Conservation (phyloP, 1,284 basidiomycete genomes). For the Coniferiporia weirii region DNA sequence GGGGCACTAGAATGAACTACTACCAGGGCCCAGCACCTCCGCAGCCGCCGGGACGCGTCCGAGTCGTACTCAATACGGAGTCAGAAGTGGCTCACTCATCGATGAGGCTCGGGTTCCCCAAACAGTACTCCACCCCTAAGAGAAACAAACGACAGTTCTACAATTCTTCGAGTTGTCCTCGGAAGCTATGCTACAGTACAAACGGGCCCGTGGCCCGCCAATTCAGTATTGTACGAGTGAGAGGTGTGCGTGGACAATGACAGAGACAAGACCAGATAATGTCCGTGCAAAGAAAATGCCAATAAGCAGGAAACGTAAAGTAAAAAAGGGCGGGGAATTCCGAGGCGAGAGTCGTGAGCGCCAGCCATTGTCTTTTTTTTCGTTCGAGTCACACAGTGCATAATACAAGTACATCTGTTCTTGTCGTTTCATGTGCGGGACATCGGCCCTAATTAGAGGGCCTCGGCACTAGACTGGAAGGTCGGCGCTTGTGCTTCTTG, state of each 20-base stretch:
- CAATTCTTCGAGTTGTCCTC: not conserved
- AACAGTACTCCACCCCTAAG: no score
- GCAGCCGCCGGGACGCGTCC: no score
- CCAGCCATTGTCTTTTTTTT: not conserved
- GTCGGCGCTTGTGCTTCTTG: constrained; percentile 2
- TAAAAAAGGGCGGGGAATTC: not conserved
- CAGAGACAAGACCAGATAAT: no score
- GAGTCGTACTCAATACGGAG: no score
- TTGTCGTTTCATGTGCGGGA: not conserved
- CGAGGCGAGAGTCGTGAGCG: not conserved
- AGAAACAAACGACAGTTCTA: not conserved
- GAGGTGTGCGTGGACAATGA: not conserved
- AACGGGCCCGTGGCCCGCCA: not conserved
- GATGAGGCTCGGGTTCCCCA: no score
- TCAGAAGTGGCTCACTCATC: no score
- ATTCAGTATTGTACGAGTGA: not conserved
- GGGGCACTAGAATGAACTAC: no score
- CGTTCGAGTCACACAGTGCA: not conserved
- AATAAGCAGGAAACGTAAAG: not conserved
- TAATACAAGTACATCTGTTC: not conserved
- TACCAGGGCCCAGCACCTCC: no score
- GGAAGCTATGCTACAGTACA: constrained; percentile 9
- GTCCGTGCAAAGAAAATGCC: not conserved
- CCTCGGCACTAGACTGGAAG: constrained; percentile 10
- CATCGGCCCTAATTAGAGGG: not conserved